Evolutionary conservation across 1,139 yeast species (phyloP).

Genomic region (Sugiyamaella novakii): DNA sequence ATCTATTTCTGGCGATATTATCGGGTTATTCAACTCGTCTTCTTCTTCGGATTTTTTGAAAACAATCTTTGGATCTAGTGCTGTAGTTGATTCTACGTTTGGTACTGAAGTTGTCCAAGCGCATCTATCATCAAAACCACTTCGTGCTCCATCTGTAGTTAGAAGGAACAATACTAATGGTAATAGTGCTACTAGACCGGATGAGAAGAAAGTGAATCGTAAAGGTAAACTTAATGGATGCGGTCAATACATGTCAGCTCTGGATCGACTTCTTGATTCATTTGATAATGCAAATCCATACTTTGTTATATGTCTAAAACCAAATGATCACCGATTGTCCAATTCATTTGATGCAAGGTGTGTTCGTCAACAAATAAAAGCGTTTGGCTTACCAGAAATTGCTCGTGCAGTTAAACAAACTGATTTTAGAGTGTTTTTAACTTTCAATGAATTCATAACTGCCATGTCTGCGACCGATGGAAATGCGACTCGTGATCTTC

Average conservation of each 20-base stretch:
- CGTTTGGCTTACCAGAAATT: slow-evolving; percentile 47
- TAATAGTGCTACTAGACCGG: slow-evolving; percentile 3
- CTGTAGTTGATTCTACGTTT: slow-evolving; percentile 44
- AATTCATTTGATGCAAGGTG: slow-evolving; percentile 47
- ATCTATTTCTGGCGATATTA: slow-evolving; percentile 46
- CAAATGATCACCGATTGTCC: slow-evolving; percentile 45
- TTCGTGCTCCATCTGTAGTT: slow-evolving; percentile 44
- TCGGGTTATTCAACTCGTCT: slow-evolving; percentile 44
- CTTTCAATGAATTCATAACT: slow-evolving; percentile 44
- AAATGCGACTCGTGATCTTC: slow-evolving; percentile 26
- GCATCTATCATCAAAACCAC: slow-evolving; percentile 45
- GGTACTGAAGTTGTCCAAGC: slow-evolving; percentile 44
- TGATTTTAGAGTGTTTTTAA: slow-evolving; percentile 45
- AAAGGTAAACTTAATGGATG: slow-evolving; percentile 35
- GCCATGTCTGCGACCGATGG: slow-evolving; percentile 33
- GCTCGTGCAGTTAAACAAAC: slow-evolving; percentile 44
- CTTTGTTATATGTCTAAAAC: slow-evolving; percentile 47
- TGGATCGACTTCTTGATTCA: slow-evolving; percentile 43
- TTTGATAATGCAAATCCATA: slow-evolving; percentile 46
- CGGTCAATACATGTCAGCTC: slow-evolving; percentile 43
- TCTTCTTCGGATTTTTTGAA: slow-evolving; percentile 45
- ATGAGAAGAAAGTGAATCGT: slow-evolving; percentile 18
- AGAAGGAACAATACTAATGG: slow-evolving; percentile 27
- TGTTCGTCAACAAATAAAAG: slow-evolving; percentile 47
- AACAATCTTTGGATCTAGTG: slow-evolving; percentile 42